Base-by-base conservation (phyloP, 768 basidiomycete species). In the Cystofilobasidium ferigula region DNA sequence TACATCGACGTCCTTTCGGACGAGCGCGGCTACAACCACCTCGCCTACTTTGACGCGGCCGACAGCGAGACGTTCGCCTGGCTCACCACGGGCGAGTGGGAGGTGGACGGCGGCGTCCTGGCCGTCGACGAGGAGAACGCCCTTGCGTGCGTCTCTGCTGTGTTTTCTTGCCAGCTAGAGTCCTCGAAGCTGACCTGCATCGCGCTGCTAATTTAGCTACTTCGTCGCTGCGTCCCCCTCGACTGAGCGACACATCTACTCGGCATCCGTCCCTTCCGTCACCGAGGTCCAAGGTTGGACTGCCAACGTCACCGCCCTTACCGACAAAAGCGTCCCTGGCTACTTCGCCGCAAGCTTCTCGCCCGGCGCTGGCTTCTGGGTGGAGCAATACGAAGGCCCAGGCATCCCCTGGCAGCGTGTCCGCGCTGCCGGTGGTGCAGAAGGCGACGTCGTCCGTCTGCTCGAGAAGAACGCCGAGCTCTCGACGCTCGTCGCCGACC, bases 1-100 rank as follows among this genome's bases (percentile, higher is more conserved):
- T 99, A 98, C 76, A 81, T 99, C 57, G 95, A 99, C 75, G 81
- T 99, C 68, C 82, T 93, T 6, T 90, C 94, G 12, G 84, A 82
- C 35, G 71, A 78, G 30, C 84, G 87, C 5, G 95, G 95, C 0
- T 97, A 81, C 79, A 86, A 89, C 70, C 94, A 98, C 73, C 85
- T 99, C 71, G 95, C 94, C 0, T 81, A 92, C 36, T 99, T 93
- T 79, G 85, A 82, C 69, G 86, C 82, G 81, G 67, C 80, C 86
- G 22, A 76, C 79, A 34, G 82, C 80, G 0, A 91, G 93, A 2
- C 18, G 3, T 48, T 45, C 4, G 81, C 77, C 38, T 99, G 89
- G 79, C 79, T 99, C 43, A 98, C 94, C 1, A 80, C 80, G 1
- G 94, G 94, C 0, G 74, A 83, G 22, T 95, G 92, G 92, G 94